A percentile compares a stretch with the other conserved stretches of the same genome.
These are phyloP conservation scores for Starmerella apicola DNA, from an alignment of 805 yeast species.

Conservation along the genomic window DNA sequence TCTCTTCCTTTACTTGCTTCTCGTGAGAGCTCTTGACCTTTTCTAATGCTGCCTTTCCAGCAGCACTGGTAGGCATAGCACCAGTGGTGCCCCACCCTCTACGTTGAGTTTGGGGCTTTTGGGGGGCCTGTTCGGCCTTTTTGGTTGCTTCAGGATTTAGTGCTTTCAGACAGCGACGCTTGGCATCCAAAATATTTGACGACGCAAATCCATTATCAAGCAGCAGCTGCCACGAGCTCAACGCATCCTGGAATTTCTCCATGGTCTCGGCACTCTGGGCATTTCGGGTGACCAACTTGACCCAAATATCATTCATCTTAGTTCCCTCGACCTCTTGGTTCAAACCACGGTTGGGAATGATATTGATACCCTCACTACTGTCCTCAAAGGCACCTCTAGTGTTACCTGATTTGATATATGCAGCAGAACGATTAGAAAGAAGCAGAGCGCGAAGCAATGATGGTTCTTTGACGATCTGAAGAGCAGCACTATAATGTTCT, in stretches of 20 bases:
- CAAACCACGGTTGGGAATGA: slow-evolving; percentile 24
- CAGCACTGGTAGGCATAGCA: slow-evolving; percentile 23
- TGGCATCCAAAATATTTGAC: slow-evolving; percentile 62
- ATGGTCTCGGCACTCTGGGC: slow-evolving; percentile 78
- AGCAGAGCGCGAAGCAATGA: slow-evolving; percentile 60
- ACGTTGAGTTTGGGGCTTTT: slow-evolving; percentile 11
- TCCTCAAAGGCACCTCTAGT: slow-evolving; percentile 39
- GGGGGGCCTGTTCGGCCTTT: slow-evolving; percentile 20
- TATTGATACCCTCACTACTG: slow-evolving; percentile 37
- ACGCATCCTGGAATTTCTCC: slow-evolving; percentile 57
- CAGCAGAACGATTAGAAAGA: slow-evolving; percentile 62
- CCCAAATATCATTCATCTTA: slow-evolving; percentile 55
- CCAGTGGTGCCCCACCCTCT: slow-evolving; percentile 21
- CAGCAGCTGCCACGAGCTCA: slow-evolving; percentile 46
- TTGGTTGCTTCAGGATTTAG: slow-evolving; percentile 41
- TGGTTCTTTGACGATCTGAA: slow-evolving; percentile 44
- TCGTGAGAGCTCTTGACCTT: slow-evolving; percentile 39
- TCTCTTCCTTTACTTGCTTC: slow-evolving; percentile 38
- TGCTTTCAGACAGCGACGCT: slow-evolving; percentile 58
- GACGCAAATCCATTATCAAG: slow-evolving; percentile 57
- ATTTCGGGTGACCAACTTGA: slow-evolving; percentile 51
- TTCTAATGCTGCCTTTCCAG: slow-evolving; percentile 37
- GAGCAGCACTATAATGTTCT: slow-evolving; percentile 43
- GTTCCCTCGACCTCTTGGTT: slow-evolving; percentile 36
- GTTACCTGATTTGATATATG: slow-evolving; percentile 58